A percentile compares a stretch with the other conserved stretches of the same genome.
phyloP scores from a whole-genome alignment of 108 stramenopile genomes.

The Stephanodiscus triporus region DNA sequence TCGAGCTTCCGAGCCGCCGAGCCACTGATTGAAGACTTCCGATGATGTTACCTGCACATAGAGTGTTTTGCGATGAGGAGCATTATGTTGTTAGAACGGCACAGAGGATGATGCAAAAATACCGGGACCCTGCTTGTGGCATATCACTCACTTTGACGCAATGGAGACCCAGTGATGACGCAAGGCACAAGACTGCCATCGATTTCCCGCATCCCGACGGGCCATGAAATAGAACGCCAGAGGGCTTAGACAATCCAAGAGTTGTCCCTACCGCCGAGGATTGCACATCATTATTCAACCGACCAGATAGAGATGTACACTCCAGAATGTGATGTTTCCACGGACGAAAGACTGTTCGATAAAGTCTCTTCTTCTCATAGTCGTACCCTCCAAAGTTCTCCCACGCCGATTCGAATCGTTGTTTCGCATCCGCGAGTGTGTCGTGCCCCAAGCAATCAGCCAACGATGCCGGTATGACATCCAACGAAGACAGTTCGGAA shows the following conservation, averaged over 20 bases:
- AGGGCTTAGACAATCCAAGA: conserved; percentile 60
- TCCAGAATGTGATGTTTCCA: conserved; percentile 60
- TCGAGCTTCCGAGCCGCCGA: conserved; percentile 95
- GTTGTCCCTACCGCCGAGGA: conserved; percentile 15
- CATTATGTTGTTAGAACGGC: background rate
- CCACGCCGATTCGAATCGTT: conserved; percentile 38
- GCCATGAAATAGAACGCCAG: conserved; percentile 84
- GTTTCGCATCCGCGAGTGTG: conserved; percentile 12
- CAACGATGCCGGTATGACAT: conserved; percentile 59
- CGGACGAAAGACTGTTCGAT: conserved; percentile 73
- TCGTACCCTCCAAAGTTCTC: conserved; percentile 68
- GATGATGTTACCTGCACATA: conserved; percentile 70
- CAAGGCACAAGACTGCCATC: conserved; percentile 71
- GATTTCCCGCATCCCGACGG: conserved; percentile 80
- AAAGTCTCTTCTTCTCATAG: conserved; percentile 63
- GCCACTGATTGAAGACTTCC: conserved; percentile 95
- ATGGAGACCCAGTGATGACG: conserved; percentile 68
- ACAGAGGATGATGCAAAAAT: background rate
- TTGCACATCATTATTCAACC: background rate
- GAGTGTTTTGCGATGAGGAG: background rate
- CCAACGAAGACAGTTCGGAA: conserved; percentile 77
- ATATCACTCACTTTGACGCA: conserved; percentile 55
- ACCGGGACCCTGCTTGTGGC: background rate
- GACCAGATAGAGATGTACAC: conserved; percentile 20
- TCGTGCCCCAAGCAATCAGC: background rate